These are phyloP conservation scores for Aspergillus taichungensis DNA, from an alignment of 495 filamentous ascomycete genomes.

Conservation along the genomic window DNA sequence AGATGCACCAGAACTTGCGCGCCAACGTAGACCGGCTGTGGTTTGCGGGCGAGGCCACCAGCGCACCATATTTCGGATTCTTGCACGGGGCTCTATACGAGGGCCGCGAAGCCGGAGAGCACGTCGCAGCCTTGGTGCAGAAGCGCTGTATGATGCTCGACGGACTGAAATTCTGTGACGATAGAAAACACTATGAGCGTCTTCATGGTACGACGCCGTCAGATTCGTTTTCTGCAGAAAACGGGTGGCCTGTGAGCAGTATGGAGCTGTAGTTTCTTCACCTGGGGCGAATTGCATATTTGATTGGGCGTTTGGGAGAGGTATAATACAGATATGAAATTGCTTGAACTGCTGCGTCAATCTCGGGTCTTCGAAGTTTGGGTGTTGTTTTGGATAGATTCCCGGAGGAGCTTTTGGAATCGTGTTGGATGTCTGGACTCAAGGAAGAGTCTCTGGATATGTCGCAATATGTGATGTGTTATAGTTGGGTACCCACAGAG, in stretches of 20 bases:
- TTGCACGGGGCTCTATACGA: slow-evolving; percentile 60
- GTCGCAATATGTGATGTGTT: no score
- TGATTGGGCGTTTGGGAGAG: no score
- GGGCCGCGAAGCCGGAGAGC: slow-evolving; percentile 43
- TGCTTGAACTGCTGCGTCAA: no score
- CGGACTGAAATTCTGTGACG: slow-evolving; percentile 5
- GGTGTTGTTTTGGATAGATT: no score
- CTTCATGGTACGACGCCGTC: slow-evolving; percentile 21
- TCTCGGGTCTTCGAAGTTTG: no score
- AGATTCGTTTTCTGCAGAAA: slow-evolving; percentile 9
- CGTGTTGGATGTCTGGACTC: no score
- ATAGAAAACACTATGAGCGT: slow-evolving; percentile 17
- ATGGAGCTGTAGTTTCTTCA: background rate
- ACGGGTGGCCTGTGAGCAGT: slow-evolving; percentile 26
- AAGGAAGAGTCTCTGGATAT: no score
- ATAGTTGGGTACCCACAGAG: no score
- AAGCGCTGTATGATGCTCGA: background rate
- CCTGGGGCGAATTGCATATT: no score
- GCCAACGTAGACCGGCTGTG: slow-evolving; percentile 56
- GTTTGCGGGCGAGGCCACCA: slow-evolving; percentile 66
- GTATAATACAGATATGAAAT: no score
- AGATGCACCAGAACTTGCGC: slow-evolving; percentile 62
- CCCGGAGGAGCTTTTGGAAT: no score
- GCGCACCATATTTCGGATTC: slow-evolving; percentile 60
- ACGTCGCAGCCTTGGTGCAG: slow-evolving; percentile 35